A percentile compares a stretch with the other conserved stretches of the same genome.
Conservation (phyloP, 192 early-diverging fungal species). For the Mycoemilia scoparia region DNA sequence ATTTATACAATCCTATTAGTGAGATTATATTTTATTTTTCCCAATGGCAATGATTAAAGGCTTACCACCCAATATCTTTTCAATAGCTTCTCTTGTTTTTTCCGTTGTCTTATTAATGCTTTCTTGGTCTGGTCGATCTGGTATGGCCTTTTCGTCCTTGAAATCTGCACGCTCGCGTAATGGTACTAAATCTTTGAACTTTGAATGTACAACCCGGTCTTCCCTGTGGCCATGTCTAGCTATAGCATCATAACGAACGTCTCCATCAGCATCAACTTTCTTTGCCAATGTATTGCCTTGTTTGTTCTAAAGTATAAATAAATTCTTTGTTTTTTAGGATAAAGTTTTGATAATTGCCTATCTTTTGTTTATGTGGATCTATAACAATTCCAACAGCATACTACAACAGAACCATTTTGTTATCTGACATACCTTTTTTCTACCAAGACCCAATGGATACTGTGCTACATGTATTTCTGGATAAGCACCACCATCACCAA, state of each 20-base stretch:
- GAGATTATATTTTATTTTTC: no score
- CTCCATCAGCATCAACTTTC: slow-evolving; percentile 79
- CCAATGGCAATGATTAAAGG: no score
- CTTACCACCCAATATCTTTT: slow-evolving; percentile 69
- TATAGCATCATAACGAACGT: slow-evolving; percentile 76
- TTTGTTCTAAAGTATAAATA: no score
- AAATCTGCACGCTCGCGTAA: slow-evolving; percentile 46
- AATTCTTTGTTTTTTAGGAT: not conserved
- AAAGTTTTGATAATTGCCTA: not conserved
- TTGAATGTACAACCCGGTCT: slow-evolving; percentile 59
- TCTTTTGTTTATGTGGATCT: no score
- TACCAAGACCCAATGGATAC: slow-evolving; percentile 90
- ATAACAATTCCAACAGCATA: not conserved
- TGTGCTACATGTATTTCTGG: slow-evolving; percentile 85
- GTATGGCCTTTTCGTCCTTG: slow-evolving; percentile 41
- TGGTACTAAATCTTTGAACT: slow-evolving; percentile 65
- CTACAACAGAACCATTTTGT: not conserved
- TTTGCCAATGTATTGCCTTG: slow-evolving; percentile 48
- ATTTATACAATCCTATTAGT: no score
- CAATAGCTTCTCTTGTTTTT: slow-evolving; percentile 72
- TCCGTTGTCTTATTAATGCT: slow-evolving; percentile 65
- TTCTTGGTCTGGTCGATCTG: slow-evolving; percentile 62
- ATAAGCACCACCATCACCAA: slow-evolving; percentile 92
- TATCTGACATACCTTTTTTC: slow-evolving; percentile 31
- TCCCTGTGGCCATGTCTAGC: slow-evolving; percentile 55